Conservation (phyloP, 1,139 yeast genomes). For the Suhomyces choctaworum region DNA sequence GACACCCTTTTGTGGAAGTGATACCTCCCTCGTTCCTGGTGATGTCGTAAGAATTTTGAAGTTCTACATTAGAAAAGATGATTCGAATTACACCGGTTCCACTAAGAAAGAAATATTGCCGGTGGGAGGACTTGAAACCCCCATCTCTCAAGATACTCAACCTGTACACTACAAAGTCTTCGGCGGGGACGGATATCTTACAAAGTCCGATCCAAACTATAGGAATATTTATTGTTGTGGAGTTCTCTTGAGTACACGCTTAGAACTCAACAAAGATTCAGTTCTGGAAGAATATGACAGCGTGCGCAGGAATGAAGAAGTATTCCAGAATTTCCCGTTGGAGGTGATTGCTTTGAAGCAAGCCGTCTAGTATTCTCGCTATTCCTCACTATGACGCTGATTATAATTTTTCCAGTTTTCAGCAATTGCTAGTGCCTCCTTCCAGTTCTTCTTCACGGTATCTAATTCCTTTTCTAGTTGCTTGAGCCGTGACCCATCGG, state of each 20-base stretch:
- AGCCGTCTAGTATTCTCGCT: neutral
- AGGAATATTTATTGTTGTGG: conserved; percentile 32
- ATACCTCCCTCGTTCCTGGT: no score
- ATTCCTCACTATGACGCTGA: conserved; percentile 5
- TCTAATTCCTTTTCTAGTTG: conserved; percentile 40
- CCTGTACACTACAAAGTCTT: no score
- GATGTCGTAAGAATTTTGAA: conserved; percentile 35
- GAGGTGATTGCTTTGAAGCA: conserved; percentile 22
- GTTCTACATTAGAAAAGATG: conserved; percentile 21
- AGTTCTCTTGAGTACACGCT: conserved; percentile 26
- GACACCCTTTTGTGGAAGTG: conserved; percentile 33
- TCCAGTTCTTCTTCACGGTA: conserved; percentile 40
- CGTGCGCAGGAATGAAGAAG: no score
- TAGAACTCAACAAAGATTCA: no score
- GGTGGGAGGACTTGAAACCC: no score
- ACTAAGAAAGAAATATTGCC: no score
- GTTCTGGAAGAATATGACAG: no score
- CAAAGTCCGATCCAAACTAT: conserved; percentile 19
- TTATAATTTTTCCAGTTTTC: conserved; percentile 45
- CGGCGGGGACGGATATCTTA: conserved; percentile 4
- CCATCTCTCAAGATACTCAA: no score
- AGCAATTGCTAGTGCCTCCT: conserved; percentile 45
- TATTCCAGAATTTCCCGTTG: conserved; percentile 39
- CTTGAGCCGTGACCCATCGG: conserved; percentile 19
- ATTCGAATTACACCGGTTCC: no score